Evolutionary conservation across 2,329 filamentous ascomycete species (phyloP), one percentile per base, ranked within the genome.

Genomic region (Cadophora sp.): DNA sequence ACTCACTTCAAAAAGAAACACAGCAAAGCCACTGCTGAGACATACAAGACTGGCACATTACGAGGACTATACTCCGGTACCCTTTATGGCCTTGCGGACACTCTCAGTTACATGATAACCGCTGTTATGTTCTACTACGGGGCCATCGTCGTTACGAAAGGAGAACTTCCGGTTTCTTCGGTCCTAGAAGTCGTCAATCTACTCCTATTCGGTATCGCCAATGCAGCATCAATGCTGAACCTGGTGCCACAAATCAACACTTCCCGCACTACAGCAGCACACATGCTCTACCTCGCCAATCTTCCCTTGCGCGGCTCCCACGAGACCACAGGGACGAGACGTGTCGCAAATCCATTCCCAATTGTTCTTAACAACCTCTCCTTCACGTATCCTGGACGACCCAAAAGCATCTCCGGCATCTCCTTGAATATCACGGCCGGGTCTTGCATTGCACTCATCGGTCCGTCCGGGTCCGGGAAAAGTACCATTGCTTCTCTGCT

Each of bases 41-140:
- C 89, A 0, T 84, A 92, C 55, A 79, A 78, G 0, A 80, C 91
- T 0, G 94, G 94, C 0, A 76, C 90, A 12, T 86, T 85, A 70
- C 87, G 92, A 31, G 91, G 91, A 0, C 76, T 85, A 0, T 91
- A 88, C 73, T 87, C 89, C 0, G 92, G 93, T 0, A 79, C 89
- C 5, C 84, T 95, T 7, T 97, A 89, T 75, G 95, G 94, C 0
- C 79, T 96, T n/a, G 90, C 91, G 40, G 91, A 97, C 74, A 89
- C 89, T 0, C 85, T 89, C 22, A 87, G 89, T 48, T 87, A 89
- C 68, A 93, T 93, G 74, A 84, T 93, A 16, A 90, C 89, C 50
- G 92, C 93, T 0, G 81, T 97, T 3, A 86, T 97, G 11, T 96
- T 97, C 77, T 97, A 91, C 80, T 97, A 95, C 76, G 93, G 92